phyloP scores from a whole-genome alignment of 2,329 filamentous ascomycete genomes.

The Dactylellina leptospora region DNA sequence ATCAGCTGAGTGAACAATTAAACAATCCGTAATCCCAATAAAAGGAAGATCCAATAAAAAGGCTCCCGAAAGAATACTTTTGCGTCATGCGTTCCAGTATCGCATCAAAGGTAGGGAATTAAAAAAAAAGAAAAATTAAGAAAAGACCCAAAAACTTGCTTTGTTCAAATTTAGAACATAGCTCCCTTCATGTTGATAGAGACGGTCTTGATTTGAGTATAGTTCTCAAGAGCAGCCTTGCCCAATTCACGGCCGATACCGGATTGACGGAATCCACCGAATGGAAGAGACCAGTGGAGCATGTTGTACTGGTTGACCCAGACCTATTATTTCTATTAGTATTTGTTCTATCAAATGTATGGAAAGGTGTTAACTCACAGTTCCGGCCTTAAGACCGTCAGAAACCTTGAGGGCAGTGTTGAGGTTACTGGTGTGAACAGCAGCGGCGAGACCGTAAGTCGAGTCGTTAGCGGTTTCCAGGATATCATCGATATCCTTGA shows the following conservation, averaged over 20 bases:
- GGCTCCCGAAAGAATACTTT: conserved; percentile 6
- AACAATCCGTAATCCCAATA: neutral
- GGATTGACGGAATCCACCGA: conserved; percentile 80
- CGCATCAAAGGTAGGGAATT: conserved; percentile 6
- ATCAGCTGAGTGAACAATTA: no score
- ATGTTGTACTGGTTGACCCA: conserved; percentile 78
- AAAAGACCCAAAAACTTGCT: neutral
- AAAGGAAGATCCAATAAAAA: neutral
- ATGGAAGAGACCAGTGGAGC: conserved; percentile 68
- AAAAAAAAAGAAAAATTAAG: conserved; percentile 10
- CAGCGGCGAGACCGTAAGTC: conserved; percentile 79
- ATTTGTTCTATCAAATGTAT: no score
- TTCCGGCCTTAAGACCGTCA: conserved; percentile 74
- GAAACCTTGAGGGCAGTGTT: conserved; percentile 81
- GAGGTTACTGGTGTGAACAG: conserved; percentile 78
- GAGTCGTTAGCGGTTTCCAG: conserved; percentile 76
- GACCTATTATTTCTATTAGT: no score
- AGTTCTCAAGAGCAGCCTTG: conserved; percentile 73
- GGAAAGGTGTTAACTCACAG: conserved; percentile 66
- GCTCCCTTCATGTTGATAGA: conserved; percentile 61
- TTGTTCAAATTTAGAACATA: conserved; percentile 29
- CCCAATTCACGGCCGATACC: conserved; percentile 81
- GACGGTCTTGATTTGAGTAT: conserved; percentile 75
- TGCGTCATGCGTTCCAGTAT: conserved; percentile 2
- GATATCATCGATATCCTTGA: conserved; percentile 77